Evolutionary conservation across 2,329 filamentous ascomycete genomes (phyloP).

Genomic region (Dryadomyces quercivorus): DNA sequence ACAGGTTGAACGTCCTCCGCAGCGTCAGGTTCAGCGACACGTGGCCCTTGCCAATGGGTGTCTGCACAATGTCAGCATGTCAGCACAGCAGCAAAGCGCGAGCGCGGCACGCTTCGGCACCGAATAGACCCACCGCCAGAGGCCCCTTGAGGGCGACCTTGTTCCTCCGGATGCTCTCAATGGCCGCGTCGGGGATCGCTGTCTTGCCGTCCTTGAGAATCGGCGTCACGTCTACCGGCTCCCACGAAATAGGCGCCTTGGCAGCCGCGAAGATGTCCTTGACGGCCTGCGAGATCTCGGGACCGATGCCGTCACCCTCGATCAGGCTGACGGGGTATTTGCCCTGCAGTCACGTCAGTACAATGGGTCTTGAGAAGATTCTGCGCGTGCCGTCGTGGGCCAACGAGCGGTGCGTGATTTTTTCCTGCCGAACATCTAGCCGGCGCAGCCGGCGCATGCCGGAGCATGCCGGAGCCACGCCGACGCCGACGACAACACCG

Average conservation of each 20-base stretch:
- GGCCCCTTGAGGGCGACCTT: conserved; percentile 97
- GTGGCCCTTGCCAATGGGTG: conserved; percentile 95
- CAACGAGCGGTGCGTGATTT: not conserved
- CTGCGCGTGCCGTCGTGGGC: not conserved
- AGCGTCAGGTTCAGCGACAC: conserved; percentile 98
- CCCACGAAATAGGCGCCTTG: conserved; percentile 89
- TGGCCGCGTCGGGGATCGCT: conserved; percentile 83
- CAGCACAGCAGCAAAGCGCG: not conserved
- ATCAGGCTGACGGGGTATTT: conserved; percentile 95
- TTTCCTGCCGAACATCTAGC: not conserved
- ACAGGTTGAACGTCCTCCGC: conserved; percentile 98
- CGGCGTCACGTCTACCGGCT: conserved; percentile 91
- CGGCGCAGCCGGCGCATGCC: not conserved
- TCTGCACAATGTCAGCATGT: conserved; percentile 33
- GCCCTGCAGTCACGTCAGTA: conserved; percentile 42
- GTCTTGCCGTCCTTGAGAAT: conserved; percentile 92
- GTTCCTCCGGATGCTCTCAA: conserved; percentile 87
- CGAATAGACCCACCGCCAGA: conserved; percentile 61
- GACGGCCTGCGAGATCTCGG: conserved; percentile 93
- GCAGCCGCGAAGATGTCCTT: conserved; percentile 98
- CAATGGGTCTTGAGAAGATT: too few species aligned
- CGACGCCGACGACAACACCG: too few species aligned
- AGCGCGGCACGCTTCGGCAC: not conserved
- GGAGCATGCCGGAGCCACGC: too few species aligned
- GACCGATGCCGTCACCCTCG: conserved; percentile 97